These are phyloP conservation scores for Clathrospora elynae DNA, from an alignment of 2,329 filamentous ascomycete species.

Conservation along the genomic window DNA sequence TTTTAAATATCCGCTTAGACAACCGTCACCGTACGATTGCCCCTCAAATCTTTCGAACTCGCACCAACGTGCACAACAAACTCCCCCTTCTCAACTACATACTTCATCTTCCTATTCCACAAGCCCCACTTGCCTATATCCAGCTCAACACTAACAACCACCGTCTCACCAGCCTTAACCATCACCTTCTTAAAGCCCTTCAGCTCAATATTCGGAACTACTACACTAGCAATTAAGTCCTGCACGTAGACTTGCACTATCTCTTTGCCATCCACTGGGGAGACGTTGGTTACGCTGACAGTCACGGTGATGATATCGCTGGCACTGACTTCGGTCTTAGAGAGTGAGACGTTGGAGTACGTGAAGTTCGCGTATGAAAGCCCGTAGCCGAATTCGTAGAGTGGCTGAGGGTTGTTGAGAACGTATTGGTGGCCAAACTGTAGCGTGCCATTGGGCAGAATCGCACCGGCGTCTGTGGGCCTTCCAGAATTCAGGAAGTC, in stretches of 20 bases:
- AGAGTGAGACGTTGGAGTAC: conserved; percentile 61
- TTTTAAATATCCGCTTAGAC: conserved; percentile 15
- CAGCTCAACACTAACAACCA: conserved; percentile 59
- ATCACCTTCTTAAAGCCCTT: conserved; percentile 71
- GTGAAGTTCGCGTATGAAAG: conserved; percentile 68
- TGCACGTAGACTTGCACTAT: conserved; percentile 72
- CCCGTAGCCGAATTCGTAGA: conserved; percentile 71
- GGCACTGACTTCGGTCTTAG: conserved; percentile 55
- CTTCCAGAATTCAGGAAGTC: conserved; percentile 73
- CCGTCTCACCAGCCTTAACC: conserved; percentile 64
- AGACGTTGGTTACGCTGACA: conserved; percentile 66
- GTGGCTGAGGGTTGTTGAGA: conserved; percentile 62
- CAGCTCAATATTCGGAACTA: conserved; percentile 67
- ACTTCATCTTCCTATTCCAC: conserved; percentile 67
- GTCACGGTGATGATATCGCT: conserved; percentile 63
- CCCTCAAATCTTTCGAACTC: conserved; percentile 62
- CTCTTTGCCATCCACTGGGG: conserved; percentile 64
- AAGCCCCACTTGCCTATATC: conserved; percentile 59
- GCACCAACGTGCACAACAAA: conserved; percentile 67
- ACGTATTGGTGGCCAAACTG: conserved; percentile 70
- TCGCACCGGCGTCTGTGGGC: conserved; percentile 57
- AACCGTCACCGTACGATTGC: conserved; percentile 63
- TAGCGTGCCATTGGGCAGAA: conserved; percentile 63
- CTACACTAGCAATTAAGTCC: conserved; percentile 66
- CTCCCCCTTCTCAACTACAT: conserved; percentile 73